Base-by-base conservation (phyloP, 192 early-diverging fungal species). In the Coemansia interrupta region DNA sequence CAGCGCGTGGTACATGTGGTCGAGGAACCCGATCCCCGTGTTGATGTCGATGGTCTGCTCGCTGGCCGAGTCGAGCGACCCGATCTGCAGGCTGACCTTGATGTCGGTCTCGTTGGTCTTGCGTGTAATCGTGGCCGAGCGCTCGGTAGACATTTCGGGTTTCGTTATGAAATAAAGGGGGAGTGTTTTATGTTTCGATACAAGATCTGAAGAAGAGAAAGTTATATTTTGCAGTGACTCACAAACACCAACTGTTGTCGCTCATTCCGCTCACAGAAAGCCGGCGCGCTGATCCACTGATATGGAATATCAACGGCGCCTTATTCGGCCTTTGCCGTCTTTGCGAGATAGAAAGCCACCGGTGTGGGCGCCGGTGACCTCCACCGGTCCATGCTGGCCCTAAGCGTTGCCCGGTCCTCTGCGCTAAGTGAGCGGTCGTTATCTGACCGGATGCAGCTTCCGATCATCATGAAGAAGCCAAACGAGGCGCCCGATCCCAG, bases 1-100 rank as follows among this genome's bases (percentile, higher is more conserved):
- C n/a, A 99, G 82, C 5, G 97, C 96, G 61, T 94, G 90, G 71
- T 92, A 89, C 95, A 98, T 98, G 92, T 99, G 96, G 82, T 99
- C 92, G 10, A 99, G 84, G 74, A 99, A 99, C 18, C 96, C 96
- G 70, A 99, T 95, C 10, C 96, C 96, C 20, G 95, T 93, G 66
- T 83, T 61, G 59, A 97, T 82, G 30, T 85, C 65, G 69, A 99
- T 96, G 17, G 56, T 56, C 69, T 96, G 92, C 55, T 80, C 83
- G 60, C 70, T 40, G 9, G 72, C 56, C 26, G 80, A 68, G 56
- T 87, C 88, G 13, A 78, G 68, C 29, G 67, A 58, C 13, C 72
- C 80, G 57, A 94, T 78, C 36, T 73, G 53, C 23, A 96, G 81
- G 0, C 57, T 55, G 51, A 96, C 72, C 30, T 73, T 77, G 67